Evolutionary conservation across 495 filamentous ascomycete species (phyloP), one percentile per base, ranked within the genome.

Genomic region (Hypoxylon intermedium): DNA sequence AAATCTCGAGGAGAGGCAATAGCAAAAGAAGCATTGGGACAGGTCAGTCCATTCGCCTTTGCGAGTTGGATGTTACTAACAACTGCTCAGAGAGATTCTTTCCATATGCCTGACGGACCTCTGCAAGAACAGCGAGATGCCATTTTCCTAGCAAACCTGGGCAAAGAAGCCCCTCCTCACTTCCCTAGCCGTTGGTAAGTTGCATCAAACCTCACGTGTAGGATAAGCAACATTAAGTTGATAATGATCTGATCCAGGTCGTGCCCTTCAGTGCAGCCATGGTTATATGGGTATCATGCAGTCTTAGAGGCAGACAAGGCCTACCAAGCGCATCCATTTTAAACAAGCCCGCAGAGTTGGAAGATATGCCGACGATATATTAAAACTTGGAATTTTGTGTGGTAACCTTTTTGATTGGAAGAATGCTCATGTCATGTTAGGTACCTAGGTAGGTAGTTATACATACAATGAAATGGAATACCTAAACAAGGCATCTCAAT

Each of bases 1-100:
- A 89, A 88, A 72, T 74, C 75, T 15, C 68, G 87, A 37, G 83
- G 85, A 3, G 82, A 84, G 31, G 71, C 72, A 9, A 82, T 87
- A 60, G 83, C 83, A 3, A 75, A 75, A 46, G 82, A 81, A 69
- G 40, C 61, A 41, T 18, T 59, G 42, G 61, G 50, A 15, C 61
- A 65, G 50, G 61, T 65, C 0, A 47, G 54, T 40, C 0, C 0
- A 23, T 1, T 6, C 6, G 12, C 2, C 11, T 20, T 37, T 7
- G 7, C 19, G 4, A 36, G 11, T 3, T 15, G 19, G 15, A 81
- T 85, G 54, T 81, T 83, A 15, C 70, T 76, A 15, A 85, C 77
- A 55, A 79, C 75, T 0, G 81, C 80, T 13, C 23, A 73, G 76
- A 67, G 85, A 42, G 75, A 86, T 38, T 77, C 83, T 33, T 87